Evolutionary conservation across 1,284 basidiomycete species (phyloP), one percentile per base, ranked within the genome.

Genomic region (Abortiporus biennis): DNA sequence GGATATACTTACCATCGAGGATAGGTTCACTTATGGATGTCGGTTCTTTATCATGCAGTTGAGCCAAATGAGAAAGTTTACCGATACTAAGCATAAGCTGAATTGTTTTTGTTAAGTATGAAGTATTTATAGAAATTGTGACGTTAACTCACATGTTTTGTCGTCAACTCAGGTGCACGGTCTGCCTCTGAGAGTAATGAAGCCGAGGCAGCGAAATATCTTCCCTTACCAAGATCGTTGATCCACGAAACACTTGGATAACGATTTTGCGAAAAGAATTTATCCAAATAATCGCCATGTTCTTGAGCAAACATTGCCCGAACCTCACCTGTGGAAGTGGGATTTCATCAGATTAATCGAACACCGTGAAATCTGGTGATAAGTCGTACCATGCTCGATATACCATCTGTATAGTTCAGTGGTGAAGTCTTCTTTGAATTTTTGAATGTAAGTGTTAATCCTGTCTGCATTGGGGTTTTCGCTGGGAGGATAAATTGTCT

Each of bases 81-180:
- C 87, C 87, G 22, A 99, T 78, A 55, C 92, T 94, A 42, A 95
- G 75, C 73, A 93, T 85, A 38, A 95, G 69, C 90, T 96, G 56
- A 29, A 23, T 53, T 57, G 43, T 43, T 21, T 33, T 38, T 23
- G 33, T 57, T 13, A 17, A 23, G 19, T 29, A 36, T 40, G 29
- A 19, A 20, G 13, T n/a, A 8, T 9, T 29, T 8, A 29, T 29
- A 9, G 27, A 9, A 29, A 9, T 29, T 8, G 23, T 6, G 25
- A 29, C 25, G 34, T 23, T 9, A 21, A 58, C 76, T 51, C 57
- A 92, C 91, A 67, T 92, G 84, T 64, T 82, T 82, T 23, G 80
- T 72, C 19, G 73, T 74, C 16, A 94, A 66, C 44, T 78, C 76
- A 3, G 62, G 63, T 4, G 80, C 81, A 17, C 63, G 58, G 12